Conservation (phyloP, 352 stramenopile species). For the Phytophthora pluvialis region DNA sequence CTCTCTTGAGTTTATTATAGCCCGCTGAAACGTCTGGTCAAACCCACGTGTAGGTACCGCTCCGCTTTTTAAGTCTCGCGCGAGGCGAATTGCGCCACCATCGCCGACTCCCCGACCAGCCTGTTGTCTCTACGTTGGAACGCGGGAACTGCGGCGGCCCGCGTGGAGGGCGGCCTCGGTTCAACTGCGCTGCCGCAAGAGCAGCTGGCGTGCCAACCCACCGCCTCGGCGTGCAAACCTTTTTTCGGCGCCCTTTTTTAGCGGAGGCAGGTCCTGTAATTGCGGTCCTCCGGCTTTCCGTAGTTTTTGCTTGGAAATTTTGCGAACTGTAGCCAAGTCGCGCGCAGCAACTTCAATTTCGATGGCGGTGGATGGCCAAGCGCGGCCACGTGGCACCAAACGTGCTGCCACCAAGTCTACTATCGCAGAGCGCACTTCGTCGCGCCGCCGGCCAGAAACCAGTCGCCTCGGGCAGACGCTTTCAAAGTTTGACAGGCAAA, state of each 20-base stretch:
- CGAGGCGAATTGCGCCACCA: conserved; percentile 8
- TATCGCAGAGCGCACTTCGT: conserved; percentile 3
- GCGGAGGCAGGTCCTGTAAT: conserved; percentile 23
- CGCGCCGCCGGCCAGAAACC: not conserved
- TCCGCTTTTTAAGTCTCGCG: conserved; percentile 3
- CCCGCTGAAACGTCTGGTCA: conserved; percentile 23
- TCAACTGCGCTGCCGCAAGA: conserved; percentile 5
- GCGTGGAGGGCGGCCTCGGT: not conserved
- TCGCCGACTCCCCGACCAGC: not conserved
- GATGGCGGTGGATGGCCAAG: conserved; percentile 1
- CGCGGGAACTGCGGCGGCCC: not conserved
- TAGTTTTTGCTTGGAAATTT: conserved; percentile 26
- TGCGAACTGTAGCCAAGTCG: conserved; percentile 23
- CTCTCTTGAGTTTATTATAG: conserved; percentile 20
- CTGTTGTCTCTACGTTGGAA: conserved; percentile 15
- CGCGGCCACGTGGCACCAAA: not conserved
- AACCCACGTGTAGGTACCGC: conserved; percentile 26
- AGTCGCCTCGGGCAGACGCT: not conserved
- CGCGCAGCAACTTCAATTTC: conserved; percentile 32
- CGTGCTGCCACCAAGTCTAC: not conserved
- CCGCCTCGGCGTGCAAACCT: not conserved
- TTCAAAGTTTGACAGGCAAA: not conserved
- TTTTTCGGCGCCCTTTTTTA: conserved; percentile 30
- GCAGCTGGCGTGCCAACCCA: conserved; percentile 4
- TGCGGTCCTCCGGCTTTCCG: conserved; percentile 34